Conservation (phyloP, 257 asterid species). For the Solanum stenotomum region DNA sequence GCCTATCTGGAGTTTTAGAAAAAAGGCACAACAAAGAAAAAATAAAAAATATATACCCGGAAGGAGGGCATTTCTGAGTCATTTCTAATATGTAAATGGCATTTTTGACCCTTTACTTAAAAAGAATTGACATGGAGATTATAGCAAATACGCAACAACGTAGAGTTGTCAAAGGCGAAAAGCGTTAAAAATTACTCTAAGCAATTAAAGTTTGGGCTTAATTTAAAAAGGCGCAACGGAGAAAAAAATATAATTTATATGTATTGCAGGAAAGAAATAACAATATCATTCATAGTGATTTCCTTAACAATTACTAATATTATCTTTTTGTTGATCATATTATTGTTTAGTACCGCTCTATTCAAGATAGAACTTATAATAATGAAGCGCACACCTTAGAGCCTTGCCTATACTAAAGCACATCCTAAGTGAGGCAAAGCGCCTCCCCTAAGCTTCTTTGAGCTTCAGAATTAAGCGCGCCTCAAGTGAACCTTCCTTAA, state of each 20-base stretch:
- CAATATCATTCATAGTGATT: background rate
- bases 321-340: background rate
- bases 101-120: background rate
- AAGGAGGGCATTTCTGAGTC: background rate
- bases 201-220: background rate
- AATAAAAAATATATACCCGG: background rate
- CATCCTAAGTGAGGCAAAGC: background rate
- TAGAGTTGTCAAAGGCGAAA: background rate
- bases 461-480: background rate
- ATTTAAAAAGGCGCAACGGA: background rate
- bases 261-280: background rate
- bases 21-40: background rate
- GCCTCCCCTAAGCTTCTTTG: background rate
- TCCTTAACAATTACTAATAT: background rate
- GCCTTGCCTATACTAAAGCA: background rate
- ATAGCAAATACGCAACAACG: background rate
- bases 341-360: background rate
- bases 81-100: no score
- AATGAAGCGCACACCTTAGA: background rate
- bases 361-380: background rate
- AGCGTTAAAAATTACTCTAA: background rate
- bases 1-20: background rate
- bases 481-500: background rate
- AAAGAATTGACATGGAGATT: background rate
- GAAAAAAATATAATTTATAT: background rate